These are phyloP conservation scores for Gypsophila paniculata DNA, from an alignment of 179 eudicot species.

Conservation along the genomic window DNA sequence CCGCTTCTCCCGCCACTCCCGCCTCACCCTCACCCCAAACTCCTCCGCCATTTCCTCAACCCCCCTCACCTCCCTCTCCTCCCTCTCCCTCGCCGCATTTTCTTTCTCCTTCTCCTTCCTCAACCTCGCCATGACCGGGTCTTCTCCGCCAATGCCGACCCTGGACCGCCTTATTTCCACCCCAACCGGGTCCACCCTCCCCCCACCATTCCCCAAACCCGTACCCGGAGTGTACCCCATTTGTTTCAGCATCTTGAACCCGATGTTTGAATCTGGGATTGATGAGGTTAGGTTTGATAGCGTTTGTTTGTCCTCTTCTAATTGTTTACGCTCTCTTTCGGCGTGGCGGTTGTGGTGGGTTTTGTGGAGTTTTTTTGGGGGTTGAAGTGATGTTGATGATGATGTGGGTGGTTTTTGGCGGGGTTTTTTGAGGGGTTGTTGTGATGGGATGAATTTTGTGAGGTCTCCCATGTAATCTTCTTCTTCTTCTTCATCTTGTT, in stretches of 20 bases:
- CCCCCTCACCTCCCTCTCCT: slow-evolving; percentile 2
- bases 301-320: slow-evolving; percentile 66
- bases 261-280: slow-evolving; percentile 76
- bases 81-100: slow-evolving; percentile 43
- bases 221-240: slow-evolving; percentile 91
- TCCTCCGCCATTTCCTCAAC: slow-evolving; percentile 50
- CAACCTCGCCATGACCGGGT: slow-evolving; percentile 59
- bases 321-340: slow-evolving; percentile 50
- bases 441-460: slow-evolving; percentile 56
- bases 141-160: slow-evolving; percentile 78
- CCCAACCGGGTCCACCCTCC: slow-evolving; percentile 60
- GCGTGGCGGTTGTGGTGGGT: slow-evolving; percentile 38
- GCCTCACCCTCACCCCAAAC: slow-evolving; percentile 58
- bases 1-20: slow-evolving; percentile 58
- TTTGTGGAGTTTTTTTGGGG: slow-evolving; percentile 53
- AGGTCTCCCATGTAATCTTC: slow-evolving; percentile 88
- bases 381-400: slow-evolving; percentile 18
- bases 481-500: slow-evolving; percentile 31
- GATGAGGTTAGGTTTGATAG: slow-evolving; percentile 52
- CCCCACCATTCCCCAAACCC: slow-evolving; percentile 66
- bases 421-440: slow-evolving; percentile 27
- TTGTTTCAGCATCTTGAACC: slow-evolving; percentile 66
- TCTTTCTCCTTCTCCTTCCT: slow-evolving; percentile 48
- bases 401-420: slow-evolving; percentile 32
- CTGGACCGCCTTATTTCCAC: slow-evolving; percentile 68